Base-by-base conservation (phyloP, 1,284 basidiomycete genomes). In the Ceratobasidium sp. region DNA sequence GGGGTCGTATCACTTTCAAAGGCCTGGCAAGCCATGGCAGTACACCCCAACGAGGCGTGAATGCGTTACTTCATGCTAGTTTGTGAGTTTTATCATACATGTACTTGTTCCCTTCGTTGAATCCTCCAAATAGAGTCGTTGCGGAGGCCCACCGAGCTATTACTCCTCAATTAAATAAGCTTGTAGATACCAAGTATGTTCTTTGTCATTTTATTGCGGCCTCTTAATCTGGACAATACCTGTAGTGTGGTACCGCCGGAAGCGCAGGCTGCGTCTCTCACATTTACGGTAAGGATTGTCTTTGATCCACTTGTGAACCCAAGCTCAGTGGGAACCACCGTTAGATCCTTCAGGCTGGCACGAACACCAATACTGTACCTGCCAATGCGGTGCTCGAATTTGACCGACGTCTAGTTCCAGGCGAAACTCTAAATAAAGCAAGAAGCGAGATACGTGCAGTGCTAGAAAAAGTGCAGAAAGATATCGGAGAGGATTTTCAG, bases 1-100 rank as follows among this genome's bases (percentile, higher is more conserved):
- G 74, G 74, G 74, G 74, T 23, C 50, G 58, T 26, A 73, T 75
- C n/a, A 55, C 45, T 16, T 75, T 75, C 72, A 65, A 75, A 28
- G 74, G 74, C 1, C 32, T 53, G 1, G 74, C 72, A 0, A 55
- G 57, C 14, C 74, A 75, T 50, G 74, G 74, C 3, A 71, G 72
- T 21, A 74, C 74, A 0, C 74, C 74, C 59, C 74, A 75, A 48
- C 67, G 72, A 12, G 74, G 74, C 0, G 59, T 73, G 32, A 75
- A 75, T 50, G 74, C 74, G 6, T 58, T 75, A 14, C 60, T 62
- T 28, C 60, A 62, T 21, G 60, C 60, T 2, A 62, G 60, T 28
- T 48, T 62, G 60, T 62, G 26, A 30, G 60, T 16, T n/a, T 5
- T 46, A 28, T 18, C 2, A 45, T 43, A 43, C 21, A 3, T 43